A percentile compares a stretch with the other conserved stretches of the same genome.
Evolutionary conservation across 345 rosid species (phyloP).

Genomic region (Brassica rapa): DNA sequence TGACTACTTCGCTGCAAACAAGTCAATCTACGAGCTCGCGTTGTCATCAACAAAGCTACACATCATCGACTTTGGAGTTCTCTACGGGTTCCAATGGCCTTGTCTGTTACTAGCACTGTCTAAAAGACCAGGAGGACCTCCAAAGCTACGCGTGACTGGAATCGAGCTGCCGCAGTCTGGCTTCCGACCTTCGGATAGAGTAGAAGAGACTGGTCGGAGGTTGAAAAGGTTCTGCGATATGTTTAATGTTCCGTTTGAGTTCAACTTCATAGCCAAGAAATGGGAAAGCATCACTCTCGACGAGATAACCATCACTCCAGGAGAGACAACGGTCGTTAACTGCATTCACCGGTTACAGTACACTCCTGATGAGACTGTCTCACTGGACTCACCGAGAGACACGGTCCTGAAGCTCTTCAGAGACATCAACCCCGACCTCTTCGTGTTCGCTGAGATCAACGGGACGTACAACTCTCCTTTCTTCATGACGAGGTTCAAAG

Average conservation of each 20-base stretch:
- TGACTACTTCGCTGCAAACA: not conserved
- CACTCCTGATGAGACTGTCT: not conserved
- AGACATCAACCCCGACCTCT: not conserved
- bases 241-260: not conserved
- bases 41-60: not conserved
- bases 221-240: not conserved
- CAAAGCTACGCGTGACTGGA: not conserved
- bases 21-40: not conserved
- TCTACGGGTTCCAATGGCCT: not conserved
- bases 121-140: not conserved
- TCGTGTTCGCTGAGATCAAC: not conserved
- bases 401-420: not conserved
- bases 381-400: not conserved
- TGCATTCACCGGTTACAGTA: not conserved
- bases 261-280: not conserved
- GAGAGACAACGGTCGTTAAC: not conserved
- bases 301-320: not conserved
- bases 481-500: constrained; percentile 3
- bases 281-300: not conserved
- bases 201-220: not conserved
- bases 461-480: not conserved
- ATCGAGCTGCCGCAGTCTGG: not conserved
- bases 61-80: not conserved
- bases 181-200: not conserved
- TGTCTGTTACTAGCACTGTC: not conserved